Base-by-base conservation (phyloP, 2,329 filamentous ascomycete species). In the Pyrenophora tritici-repentis region DNA sequence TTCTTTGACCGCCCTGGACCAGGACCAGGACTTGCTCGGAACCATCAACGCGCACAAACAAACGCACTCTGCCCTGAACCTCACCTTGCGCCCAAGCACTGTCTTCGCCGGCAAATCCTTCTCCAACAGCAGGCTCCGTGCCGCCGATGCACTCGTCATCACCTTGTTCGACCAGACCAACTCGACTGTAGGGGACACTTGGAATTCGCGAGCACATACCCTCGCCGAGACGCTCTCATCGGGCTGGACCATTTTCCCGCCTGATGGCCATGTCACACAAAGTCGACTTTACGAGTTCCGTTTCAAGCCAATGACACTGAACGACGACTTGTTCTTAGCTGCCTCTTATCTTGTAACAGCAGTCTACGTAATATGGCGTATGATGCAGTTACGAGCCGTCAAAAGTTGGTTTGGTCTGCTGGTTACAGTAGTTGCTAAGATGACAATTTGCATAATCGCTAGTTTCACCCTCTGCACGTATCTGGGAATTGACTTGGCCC, bases 21-120 rank as follows among this genome's bases (percentile, higher is more conserved):
- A 73, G 13, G 89, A 93, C 62, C 46, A 70, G 0, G 80, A 91
- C 65, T 80, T 91, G 10, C 69, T 91, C 3, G 71, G 73, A 1
- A 92, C 89, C 0, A 86, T 92, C 63, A 91, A 92, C 61, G 75
- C 82, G 45, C 81, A 77, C 55, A 84, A 84, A 47, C 80, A 76
- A 1, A 82, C 82, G 53, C 81, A 82, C 1, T 89, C 88, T 0
- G 83, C 83, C 1, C 83, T 89, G 62, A 90, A 91, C 66, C 78
- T 91, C 36, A 90, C 88, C 0, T 75, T 93, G 22, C 83, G 88
- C 8, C 89, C 90, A 63, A 89, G 88, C 2, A 90, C 89, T 44
- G 88, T 92, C 14, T 91, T 93, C 61, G 90, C 88, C 50, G 89
- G 89, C n/a, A 91, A 92, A 67, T 80, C 81, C 3, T 92, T 91